Evolutionary conservation across 768 basidiomycete genomes (phyloP).

Genomic region (Paxillus involutus): DNA sequence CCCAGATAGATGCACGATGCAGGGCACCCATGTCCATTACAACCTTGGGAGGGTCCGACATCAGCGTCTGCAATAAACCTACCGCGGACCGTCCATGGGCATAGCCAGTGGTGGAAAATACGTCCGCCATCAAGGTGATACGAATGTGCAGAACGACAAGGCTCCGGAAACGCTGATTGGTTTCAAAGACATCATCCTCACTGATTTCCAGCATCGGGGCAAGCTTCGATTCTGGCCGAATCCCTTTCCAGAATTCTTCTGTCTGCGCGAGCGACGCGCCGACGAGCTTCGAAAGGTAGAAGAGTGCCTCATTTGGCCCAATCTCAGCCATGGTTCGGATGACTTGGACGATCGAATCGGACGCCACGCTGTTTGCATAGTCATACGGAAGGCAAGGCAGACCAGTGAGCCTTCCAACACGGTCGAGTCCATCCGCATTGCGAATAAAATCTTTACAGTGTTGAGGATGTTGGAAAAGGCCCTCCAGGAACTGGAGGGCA

Average conservation of each 20-base stretch:
- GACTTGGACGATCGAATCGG: constrained; percentile 85
- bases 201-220: constrained; percentile 55
- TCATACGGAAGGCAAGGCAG: constrained; percentile 89
- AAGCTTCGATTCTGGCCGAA: constrained; percentile 58
- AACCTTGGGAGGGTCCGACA: constrained; percentile 61
- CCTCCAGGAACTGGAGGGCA: constrained; percentile 75
- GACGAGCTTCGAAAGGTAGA: constrained; percentile 68
- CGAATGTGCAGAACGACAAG: constrained; percentile 78
- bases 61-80: constrained; percentile 71
- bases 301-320: constrained; percentile 72
- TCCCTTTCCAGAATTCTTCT: constrained; percentile 63
- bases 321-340: constrained; percentile 89
- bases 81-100: constrained; percentile 78
- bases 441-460: constrained; percentile 90
- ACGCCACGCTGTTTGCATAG: constrained; percentile 80
- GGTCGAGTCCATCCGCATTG: constrained; percentile 68
- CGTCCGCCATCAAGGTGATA: constrained; percentile 80
- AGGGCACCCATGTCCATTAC: constrained; percentile 73
- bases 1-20: constrained; percentile 83
- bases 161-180: constrained; percentile 67
- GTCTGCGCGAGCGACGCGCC: constrained; percentile 69
- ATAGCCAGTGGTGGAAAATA: constrained; percentile 81
- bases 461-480: constrained; percentile 87
- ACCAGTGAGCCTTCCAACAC: constrained; percentile 73
- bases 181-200: constrained; percentile 48